Conservation (phyloP, 345 rosid genomes). For the Salix udensis region DNA sequence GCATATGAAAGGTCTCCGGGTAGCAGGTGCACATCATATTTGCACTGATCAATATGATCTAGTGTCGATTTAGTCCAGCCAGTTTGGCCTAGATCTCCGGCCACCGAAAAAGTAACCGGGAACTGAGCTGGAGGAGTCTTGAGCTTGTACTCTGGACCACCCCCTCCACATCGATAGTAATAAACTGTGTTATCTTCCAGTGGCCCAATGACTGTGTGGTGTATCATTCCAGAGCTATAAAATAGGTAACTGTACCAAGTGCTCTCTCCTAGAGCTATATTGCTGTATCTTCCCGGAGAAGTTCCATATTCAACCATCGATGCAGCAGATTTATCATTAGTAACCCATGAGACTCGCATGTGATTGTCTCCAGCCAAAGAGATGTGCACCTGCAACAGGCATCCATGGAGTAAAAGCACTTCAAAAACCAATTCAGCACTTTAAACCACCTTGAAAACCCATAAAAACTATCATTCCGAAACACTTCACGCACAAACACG, state of each 20-base stretch:
- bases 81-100: constrained; percentile 93
- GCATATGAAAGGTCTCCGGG: constrained; percentile 98
- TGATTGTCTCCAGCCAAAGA: constrained; percentile 84
- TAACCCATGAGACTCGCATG: constrained; percentile 78
- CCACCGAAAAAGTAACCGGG: constrained; percentile 84
- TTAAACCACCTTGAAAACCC: not conserved
- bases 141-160: constrained; percentile 78
- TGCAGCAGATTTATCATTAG: constrained; percentile 55
- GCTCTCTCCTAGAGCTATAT: constrained; percentile 61
- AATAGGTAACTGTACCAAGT: constrained; percentile 67
- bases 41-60: constrained; percentile 71
- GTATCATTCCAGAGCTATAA: constrained; percentile 88
- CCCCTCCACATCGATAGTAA: constrained; percentile 76
- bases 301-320: constrained; percentile 79
- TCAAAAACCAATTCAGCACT: not conserved
- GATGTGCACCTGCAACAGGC: constrained; percentile 47
- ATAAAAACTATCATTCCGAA: not conserved
- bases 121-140: constrained; percentile 76
- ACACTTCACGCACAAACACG: not conserved
- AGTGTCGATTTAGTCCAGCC: constrained; percentile 95
- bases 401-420: not conserved
- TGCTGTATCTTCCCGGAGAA: constrained; percentile 56
- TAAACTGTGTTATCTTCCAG: constrained; percentile 58
- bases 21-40: constrained; percentile 72
- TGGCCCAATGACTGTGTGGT: constrained; percentile 81